Base-by-base conservation (phyloP, 345 rosid genomes). In the Hirschfeldia incana region DNA sequence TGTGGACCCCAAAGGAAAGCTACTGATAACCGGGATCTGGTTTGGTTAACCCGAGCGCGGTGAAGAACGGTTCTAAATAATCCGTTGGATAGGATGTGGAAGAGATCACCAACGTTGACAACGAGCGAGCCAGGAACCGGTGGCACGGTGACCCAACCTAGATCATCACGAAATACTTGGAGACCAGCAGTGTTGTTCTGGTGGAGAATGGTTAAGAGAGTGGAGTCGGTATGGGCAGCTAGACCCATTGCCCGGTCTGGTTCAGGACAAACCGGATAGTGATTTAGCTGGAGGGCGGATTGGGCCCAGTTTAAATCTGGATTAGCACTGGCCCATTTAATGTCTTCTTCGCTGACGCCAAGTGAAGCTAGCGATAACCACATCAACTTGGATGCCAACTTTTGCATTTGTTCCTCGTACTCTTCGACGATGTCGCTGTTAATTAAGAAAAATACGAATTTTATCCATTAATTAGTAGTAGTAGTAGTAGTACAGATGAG, bases 221-320 rank as follows among this genome's bases (percentile, higher is more conserved):
- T 88, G 1, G 94, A 85, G 84, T 94, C 98, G 6, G 94, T 94
- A 82, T 94, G 98, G 1, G 97, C 89, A n/a, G 97, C 96, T 72
- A 94, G 81, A 53, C 98, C 98, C 93, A 89, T 82, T 44, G 88
- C 92, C 32, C 78, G 82, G 51, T 80, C 76, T 0, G 97, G 98
- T 44, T 92, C 80, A 1, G 96, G 98, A 76, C 97, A 94, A 13
- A 78, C 71, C 8, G 98, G 98, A 80, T 92, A 94, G 7, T 89
- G 89, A 84, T 94, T 94, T 37, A 94, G 90, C 75, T 94, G 98
- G 16, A 92, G 72, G 51, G 85, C 85, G 44, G 81, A 53, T 73
- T 73, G 81, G 78, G 84, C 84, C 81, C 81, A 71, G 57, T 63
- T 65, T 49, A 5, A 9, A 73, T 77, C 72, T 42, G 78, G 37